Conservation (phyloP, 805 yeast genomes). For the Torulaspora indica region DNA sequence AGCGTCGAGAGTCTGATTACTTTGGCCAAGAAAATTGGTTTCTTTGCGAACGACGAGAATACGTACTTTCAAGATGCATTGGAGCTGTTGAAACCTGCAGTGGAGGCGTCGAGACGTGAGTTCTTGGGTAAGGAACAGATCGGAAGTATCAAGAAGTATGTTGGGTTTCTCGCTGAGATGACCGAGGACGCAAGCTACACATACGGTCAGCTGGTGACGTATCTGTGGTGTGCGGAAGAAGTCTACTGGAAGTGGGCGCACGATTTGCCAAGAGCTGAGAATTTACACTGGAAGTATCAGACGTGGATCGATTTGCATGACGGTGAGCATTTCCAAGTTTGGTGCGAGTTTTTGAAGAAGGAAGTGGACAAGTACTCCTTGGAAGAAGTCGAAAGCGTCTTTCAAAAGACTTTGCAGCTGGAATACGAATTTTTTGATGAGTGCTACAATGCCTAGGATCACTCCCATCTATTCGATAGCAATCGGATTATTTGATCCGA, state of each 20-base stretch:
- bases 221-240: conserved; percentile 45
- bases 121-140: conserved; percentile 14
- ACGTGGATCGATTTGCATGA: conserved; percentile 52
- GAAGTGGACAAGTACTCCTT: conserved; percentile 41
- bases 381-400: conserved; percentile 31
- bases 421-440: conserved; percentile 47
- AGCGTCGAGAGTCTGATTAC: conserved; percentile 37
- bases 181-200: conserved; percentile 26
- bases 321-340: conserved; percentile 44
- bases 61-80: conserved; percentile 42
- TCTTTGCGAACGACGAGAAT: conserved; percentile 46
- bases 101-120: conserved; percentile 14
- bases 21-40: conserved; percentile 49
- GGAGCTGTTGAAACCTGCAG: conserved; percentile 22
- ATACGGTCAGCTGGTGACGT: conserved; percentile 43
- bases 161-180: conserved; percentile 36
- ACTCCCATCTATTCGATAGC: not conserved
- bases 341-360: conserved; percentile 44
- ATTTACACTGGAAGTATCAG: conserved; percentile 43
- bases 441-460: conserved; percentile 37
- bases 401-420: conserved; percentile 37
- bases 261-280: conserved; percentile 29
- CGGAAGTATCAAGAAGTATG: conserved; percentile 39
- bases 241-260: conserved; percentile 53
- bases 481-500: conserved; percentile 10